These are phyloP conservation scores for Colletotrichum simmondsii DNA, from an alignment of 2,329 filamentous ascomycete genomes.

Conservation along the genomic window DNA sequence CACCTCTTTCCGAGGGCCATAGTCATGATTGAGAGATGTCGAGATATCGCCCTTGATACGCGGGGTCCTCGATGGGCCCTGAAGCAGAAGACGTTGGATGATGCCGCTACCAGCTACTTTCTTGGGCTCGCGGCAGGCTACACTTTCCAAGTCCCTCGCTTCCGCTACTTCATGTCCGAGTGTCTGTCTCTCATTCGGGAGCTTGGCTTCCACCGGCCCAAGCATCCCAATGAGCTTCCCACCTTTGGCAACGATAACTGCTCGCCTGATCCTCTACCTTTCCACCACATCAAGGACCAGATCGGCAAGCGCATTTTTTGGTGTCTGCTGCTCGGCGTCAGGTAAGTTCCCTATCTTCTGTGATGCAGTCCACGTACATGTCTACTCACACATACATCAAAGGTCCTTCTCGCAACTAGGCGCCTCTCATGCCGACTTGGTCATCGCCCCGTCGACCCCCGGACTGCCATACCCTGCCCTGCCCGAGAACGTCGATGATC, in stretches of 20 bases:
- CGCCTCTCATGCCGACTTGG: slow-evolving; percentile 75
- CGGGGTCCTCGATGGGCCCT: slow-evolving; percentile 66
- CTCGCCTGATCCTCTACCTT: slow-evolving; percentile 55
- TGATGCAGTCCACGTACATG: neutral
- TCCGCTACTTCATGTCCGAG: slow-evolving; percentile 78
- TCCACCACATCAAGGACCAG: slow-evolving; percentile 79
- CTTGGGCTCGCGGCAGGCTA: slow-evolving; percentile 75
- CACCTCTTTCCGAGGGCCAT: slow-evolving; percentile 76
- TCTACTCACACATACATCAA: slow-evolving; percentile 33
- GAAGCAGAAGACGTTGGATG: slow-evolving; percentile 61
- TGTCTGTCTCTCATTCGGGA: slow-evolving; percentile 75
- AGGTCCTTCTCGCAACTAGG: slow-evolving; percentile 84
- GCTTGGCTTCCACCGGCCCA: slow-evolving; percentile 72
- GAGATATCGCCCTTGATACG: slow-evolving; percentile 74
- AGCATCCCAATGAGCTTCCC: slow-evolving; percentile 50
- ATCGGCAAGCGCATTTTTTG: slow-evolving; percentile 86
- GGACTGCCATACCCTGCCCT: slow-evolving; percentile 82
- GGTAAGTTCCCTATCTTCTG: slow-evolving; percentile 52
- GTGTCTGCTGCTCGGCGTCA: slow-evolving; percentile 80
- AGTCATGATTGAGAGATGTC: slow-evolving; percentile 76
- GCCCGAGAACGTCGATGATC: slow-evolving; percentile 85
- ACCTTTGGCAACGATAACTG: slow-evolving; percentile 53
- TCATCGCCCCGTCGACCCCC: slow-evolving; percentile 80
- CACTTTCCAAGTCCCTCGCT: slow-evolving; percentile 74
- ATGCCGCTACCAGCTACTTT: slow-evolving; percentile 81